Percentiles rank a stretch among this genome's conserved stretches.
Conservation (phyloP, 768 basidiomycete species). For the Neoboletus magnificus region DNA sequence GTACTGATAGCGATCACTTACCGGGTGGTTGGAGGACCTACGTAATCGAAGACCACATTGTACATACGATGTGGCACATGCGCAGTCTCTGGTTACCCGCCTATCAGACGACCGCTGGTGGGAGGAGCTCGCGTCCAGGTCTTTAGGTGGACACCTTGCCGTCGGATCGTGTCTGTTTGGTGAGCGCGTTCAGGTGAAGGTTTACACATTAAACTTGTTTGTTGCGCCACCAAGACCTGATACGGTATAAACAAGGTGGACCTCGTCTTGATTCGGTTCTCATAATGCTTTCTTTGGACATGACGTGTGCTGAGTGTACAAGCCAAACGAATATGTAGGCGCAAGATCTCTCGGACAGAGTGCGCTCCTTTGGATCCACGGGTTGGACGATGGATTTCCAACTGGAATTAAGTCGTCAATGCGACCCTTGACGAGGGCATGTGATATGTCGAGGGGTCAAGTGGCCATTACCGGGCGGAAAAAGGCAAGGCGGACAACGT, state of each 20-base stretch:
- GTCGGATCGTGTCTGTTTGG: background rate
- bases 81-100: background rate
- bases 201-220: background rate
- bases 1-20: slow-evolving; percentile 3
- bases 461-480: background rate
- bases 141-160: background rate
- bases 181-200: background rate
- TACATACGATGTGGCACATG: background rate
- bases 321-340: background rate
- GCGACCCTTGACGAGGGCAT: slow-evolving; percentile 4
- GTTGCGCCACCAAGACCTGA: background rate
- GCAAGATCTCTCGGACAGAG: background rate
- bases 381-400: background rate
- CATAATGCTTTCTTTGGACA: slow-evolving; percentile 1
- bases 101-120: background rate
- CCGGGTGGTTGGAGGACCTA: background rate
- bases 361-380: slow-evolving; percentile 11
- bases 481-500: slow-evolving; percentile 12
- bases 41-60: slow-evolving; percentile 19
- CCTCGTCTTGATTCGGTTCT: slow-evolving; percentile 8
- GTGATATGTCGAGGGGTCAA: background rate
- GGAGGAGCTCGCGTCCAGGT: background rate
- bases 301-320: background rate
- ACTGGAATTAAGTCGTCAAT: background rate
- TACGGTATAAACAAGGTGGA: background rate